Evolutionary conservation across 352 stramenopile species (phyloP).

Genomic region (Phytophthora fragariaefolia): DNA sequence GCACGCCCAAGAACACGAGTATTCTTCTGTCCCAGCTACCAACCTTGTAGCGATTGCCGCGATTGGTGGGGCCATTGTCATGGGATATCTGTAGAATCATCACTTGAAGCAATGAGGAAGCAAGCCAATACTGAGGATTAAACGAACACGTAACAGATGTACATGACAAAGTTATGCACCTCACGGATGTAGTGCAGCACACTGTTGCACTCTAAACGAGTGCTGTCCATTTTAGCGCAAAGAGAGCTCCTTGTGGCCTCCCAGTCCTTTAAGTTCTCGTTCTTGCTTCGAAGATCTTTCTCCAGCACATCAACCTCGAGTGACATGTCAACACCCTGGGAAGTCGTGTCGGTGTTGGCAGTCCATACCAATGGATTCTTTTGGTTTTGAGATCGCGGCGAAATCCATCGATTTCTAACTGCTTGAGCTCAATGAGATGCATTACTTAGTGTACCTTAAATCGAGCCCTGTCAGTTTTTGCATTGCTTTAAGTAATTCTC

Average conservation of each 20-base stretch:
- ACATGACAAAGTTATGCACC: not conserved
- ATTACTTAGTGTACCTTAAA: not conserved
- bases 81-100: slow-evolving; percentile 42
- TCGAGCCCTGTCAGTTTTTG: slow-evolving; percentile 1
- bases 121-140: not conserved
- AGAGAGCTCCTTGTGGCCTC: slow-evolving; percentile 1
- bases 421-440: slow-evolving; percentile 15
- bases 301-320: slow-evolving; percentile 1
- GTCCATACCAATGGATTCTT: not conserved
- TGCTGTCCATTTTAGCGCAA: slow-evolving; percentile 19
- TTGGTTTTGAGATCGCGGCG: slow-evolving; percentile 9
- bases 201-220: slow-evolving; percentile 8
- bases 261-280: not conserved
- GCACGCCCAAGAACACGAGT: slow-evolving; percentile 52
- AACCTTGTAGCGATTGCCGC: slow-evolving; percentile 56
- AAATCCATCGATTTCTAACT: slow-evolving; percentile 11
- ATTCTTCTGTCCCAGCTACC: slow-evolving; percentile 54
- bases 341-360: not conserved
- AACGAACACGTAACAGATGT: not conserved
- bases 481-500: slow-evolving; percentile 7
- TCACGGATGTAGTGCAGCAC: slow-evolving; percentile 5
- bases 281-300: not conserved
- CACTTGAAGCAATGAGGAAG: not conserved
- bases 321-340: not conserved
- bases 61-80: slow-evolving; percentile 42